Conservation (phyloP, 306 rosid genomes). For the Trifolium pratense region DNA sequence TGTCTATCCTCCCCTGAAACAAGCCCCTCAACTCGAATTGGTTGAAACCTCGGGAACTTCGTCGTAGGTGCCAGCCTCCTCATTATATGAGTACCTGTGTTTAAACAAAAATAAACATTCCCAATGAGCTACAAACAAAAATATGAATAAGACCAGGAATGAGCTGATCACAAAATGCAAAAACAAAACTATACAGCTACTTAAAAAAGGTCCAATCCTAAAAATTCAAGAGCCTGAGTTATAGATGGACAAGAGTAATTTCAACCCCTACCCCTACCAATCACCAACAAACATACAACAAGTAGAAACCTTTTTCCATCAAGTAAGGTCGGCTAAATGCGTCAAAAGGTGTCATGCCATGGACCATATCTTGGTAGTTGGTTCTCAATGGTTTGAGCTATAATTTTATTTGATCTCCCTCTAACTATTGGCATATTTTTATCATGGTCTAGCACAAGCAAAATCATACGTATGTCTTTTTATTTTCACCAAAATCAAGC, state of each 20-base stretch:
- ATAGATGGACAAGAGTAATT: conserved; percentile 4
- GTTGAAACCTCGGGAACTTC: conserved; percentile 59
- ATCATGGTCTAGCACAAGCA: conserved; percentile 5
- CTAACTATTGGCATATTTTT: neutral
- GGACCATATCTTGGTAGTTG: neutral
- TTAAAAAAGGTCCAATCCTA: conserved; percentile 11
- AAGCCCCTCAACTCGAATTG: conserved; percentile 40
- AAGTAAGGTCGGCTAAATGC: neutral
- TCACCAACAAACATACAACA: conserved; percentile 2
- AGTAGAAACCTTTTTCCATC: neutral
- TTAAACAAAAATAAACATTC: conserved; percentile 18
- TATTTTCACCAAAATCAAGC: conserved; percentile 10
- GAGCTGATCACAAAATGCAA: too few species aligned
- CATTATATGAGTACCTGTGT: conserved; percentile 58
- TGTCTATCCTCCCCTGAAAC: conserved; percentile 20
- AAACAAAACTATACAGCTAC: neutral
- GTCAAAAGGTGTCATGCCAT: neutral
- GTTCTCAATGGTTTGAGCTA: conserved; percentile 3
- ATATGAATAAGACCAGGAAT: neutral
- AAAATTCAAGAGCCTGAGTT: conserved; percentile 13
- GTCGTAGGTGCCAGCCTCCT: conserved; percentile 65
- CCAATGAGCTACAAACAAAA: conserved; percentile 18
- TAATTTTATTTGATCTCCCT: neutral
- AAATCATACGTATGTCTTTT: neutral
- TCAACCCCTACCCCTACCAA: neutral